Evolutionary conservation across 805 yeast genomes (phyloP).

Genomic region (Candida verbasci): DNA sequence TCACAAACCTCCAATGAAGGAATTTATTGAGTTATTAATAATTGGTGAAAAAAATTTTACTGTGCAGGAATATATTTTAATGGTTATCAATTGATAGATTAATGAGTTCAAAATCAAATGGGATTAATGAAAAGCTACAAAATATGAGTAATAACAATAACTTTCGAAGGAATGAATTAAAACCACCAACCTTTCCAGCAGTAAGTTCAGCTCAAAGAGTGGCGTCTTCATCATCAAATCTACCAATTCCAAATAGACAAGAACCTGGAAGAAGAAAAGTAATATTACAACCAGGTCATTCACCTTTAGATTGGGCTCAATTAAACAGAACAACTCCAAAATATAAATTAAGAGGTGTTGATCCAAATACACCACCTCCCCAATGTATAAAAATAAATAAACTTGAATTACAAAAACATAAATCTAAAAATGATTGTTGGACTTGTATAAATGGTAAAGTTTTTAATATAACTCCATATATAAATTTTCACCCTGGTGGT

Average conservation of each 20-base stretch:
- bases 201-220: constrained; percentile 34
- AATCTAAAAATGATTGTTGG: constrained; percentile 72
- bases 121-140: not conserved
- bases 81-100: not conserved
- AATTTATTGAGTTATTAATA: too few species aligned
- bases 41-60: too few species aligned
- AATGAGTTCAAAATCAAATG: constrained; percentile 1
- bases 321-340: constrained; percentile 42
- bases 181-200: constrained; percentile 21
- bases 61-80: too few species aligned
- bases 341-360: constrained; percentile 50
- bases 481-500: constrained; percentile 93
- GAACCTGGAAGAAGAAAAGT: constrained; percentile 44
- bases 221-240: not conserved
- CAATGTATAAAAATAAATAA: constrained; percentile 45
- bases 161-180: too few species aligned
- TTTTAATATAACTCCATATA: constrained; percentile 79
- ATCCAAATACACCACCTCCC: constrained; percentile 50
- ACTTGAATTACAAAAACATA: constrained; percentile 60
- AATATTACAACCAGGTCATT: constrained; percentile 68
- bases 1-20: too few species aligned
- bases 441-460: constrained; percentile 75
- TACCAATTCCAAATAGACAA: constrained; percentile 4
- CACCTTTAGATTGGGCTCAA: constrained; percentile 84
- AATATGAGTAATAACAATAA: not conserved